Evolutionary conservation across 2,329 filamentous ascomycete species (phyloP).

Genomic region (Colletotrichum limetticola): DNA sequence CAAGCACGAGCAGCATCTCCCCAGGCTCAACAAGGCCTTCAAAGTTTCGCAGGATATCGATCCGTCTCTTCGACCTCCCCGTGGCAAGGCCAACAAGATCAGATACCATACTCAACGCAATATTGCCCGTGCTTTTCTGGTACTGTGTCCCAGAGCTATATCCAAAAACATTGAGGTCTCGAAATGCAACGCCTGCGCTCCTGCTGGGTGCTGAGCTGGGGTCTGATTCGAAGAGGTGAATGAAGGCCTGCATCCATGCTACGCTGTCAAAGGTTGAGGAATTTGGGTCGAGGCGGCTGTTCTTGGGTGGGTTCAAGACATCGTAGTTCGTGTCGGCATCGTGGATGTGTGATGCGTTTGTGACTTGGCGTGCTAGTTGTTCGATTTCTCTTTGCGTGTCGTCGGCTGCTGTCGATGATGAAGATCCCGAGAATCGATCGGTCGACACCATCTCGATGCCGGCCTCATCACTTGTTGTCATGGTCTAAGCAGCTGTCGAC

Average conservation of each 20-base stretch:
- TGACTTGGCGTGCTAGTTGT: conserved; percentile 26
- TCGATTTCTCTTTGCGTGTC: conserved; percentile 1
- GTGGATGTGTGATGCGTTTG: conserved; percentile 4
- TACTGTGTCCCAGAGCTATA: conserved; percentile 39
- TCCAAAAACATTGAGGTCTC: conserved; percentile 41
- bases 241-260: conserved; percentile 41
- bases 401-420: conserved; percentile 3
- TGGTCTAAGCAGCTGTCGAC: neutral
- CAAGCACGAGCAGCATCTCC: conserved; percentile 69
- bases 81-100: conserved; percentile 13
- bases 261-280: conserved; percentile 41
- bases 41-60: conserved; percentile 42
- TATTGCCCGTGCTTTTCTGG: conserved; percentile 40
- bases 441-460: neutral
- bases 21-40: conserved; percentile 51
- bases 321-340: conserved; percentile 1
- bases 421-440: neutral
- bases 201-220: conserved; percentile 37
- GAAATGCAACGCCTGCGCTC: conserved; percentile 42
- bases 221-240: conserved; percentile 41
- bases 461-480: neutral
- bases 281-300: conserved; percentile 38
- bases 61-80: conserved; percentile 18
- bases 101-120: conserved; percentile 37
- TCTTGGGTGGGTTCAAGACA: conserved; percentile 29